Evolutionary conservation across 768 basidiomycete genomes (phyloP).

Genomic region (Porphyrellus cyaneotinctus): DNA sequence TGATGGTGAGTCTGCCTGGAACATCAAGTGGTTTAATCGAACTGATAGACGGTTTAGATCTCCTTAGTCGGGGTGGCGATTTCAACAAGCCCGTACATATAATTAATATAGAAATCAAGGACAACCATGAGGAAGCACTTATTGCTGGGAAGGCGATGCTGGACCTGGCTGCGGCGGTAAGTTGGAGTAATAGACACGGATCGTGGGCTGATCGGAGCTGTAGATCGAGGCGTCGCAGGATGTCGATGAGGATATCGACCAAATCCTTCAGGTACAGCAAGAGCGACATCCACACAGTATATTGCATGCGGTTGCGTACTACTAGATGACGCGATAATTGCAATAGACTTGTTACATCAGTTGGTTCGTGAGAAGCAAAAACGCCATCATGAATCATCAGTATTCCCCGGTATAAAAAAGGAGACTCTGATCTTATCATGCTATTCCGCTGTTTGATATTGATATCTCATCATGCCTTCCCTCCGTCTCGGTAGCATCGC

Average conservation of each 20-base stretch:
- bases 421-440: neutral
- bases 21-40: conserved; percentile 8
- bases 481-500: conserved; percentile 85
- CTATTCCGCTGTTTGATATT: conserved; percentile 1
- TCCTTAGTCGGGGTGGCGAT: conserved; percentile 84
- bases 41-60: conserved; percentile 47
- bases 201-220: conserved; percentile 9
- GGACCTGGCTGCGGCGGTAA: conserved; percentile 83
- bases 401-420: conserved; percentile 6
- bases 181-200: conserved; percentile 28
- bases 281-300: conserved; percentile 90
- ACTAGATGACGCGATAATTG: conserved; percentile 44
- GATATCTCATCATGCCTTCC: conserved; percentile 35
- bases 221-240: conserved; percentile 86
- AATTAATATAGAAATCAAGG: conserved; percentile 97
- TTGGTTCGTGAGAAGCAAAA: conserved; percentile 58
- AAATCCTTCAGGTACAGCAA: conserved; percentile 79
- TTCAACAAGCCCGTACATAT: conserved; percentile 92
- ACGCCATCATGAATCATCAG: conserved; percentile 44
- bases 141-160: conserved; percentile 95
- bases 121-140: conserved; percentile 97
- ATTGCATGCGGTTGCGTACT: conserved; percentile 88
- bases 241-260: conserved; percentile 87
- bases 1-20: conserved; percentile 63
- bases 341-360: conserved; percentile 13